These are phyloP conservation scores for Xylariaceae sp. DNA, from an alignment of 2,329 filamentous ascomycete genomes.

Conservation along the genomic window DNA sequence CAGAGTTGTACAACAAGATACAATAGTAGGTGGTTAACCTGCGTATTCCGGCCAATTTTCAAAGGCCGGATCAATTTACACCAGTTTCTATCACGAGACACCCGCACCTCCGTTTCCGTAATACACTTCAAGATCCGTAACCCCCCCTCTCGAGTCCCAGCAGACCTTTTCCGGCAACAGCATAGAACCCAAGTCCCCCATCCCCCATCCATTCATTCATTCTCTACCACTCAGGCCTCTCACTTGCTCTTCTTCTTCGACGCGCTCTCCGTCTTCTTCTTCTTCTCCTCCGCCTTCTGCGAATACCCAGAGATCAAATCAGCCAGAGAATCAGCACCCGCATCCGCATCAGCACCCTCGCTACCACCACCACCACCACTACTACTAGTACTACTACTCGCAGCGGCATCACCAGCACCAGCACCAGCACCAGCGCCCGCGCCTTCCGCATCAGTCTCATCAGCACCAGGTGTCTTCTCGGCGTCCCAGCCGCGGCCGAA, in stretches of 20 bases:
- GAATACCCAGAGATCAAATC: slow-evolving; percentile 57
- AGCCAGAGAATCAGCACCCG: slow-evolving; percentile 44
- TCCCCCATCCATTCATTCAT: too few relatives aligned
- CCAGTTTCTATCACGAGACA: not conserved
- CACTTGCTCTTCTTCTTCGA: slow-evolving; percentile 32
- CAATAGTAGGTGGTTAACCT: slow-evolving; percentile 11
- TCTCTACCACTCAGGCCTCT: not conserved
- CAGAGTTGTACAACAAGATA: slow-evolving; percentile 34
- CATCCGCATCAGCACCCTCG: slow-evolving; percentile 31
- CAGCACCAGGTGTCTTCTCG: slow-evolving; percentile 33
- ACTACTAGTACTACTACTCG: too few relatives aligned
- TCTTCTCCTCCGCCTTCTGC: slow-evolving; percentile 38
- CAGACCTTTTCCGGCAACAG: not conserved
- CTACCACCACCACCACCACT: slow-evolving; percentile 22
- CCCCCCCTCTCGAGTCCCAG: not conserved
- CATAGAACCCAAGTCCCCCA: not conserved
- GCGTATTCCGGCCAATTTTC: not conserved
- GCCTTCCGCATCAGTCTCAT: slow-evolving; percentile 22
- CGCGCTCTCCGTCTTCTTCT: slow-evolving; percentile 48
- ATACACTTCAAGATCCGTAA: not conserved
- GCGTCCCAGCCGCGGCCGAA: slow-evolving; percentile 85
- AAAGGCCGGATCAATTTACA: slow-evolving; percentile 1
- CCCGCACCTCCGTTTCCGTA: not conserved
- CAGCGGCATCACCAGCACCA: slow-evolving; percentile 40
- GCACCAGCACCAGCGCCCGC: slow-evolving; percentile 33